Percentiles rank a stretch among this genome's conserved stretches.
These are phyloP conservation scores for Thelephora aurantiotincta DNA, from an alignment of 768 basidiomycete genomes.

Conservation along the genomic window DNA sequence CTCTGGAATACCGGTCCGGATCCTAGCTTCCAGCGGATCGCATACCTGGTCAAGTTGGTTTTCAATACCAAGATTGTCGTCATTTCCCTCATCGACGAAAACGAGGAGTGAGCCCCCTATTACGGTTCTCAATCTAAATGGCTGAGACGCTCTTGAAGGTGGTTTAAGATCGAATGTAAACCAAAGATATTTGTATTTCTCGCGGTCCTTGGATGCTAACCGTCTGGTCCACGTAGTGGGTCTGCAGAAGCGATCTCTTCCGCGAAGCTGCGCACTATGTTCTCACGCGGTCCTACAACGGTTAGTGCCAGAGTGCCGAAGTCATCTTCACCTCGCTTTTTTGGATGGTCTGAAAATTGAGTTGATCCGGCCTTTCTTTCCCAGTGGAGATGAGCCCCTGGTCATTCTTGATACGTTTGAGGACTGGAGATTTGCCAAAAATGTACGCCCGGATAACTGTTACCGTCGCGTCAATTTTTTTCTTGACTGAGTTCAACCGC, in stretches of 20 bases:
- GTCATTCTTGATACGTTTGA: slow-evolving; percentile 63
- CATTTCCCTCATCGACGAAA: slow-evolving; percentile 73
- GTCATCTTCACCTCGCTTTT: not conserved
- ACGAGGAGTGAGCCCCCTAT: slow-evolving; percentile 52
- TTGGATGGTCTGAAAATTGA: not conserved
- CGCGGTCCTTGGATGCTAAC: too few relatives aligned
- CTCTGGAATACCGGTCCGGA: slow-evolving; percentile 81
- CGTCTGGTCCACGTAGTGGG: slow-evolving; percentile 23
- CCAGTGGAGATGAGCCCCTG: slow-evolving; percentile 75
- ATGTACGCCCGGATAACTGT: slow-evolving; percentile 36
- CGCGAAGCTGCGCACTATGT: slow-evolving; percentile 62
- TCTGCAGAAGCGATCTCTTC: slow-evolving; percentile 25
- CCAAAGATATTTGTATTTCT: not conserved
- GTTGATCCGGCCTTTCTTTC: not conserved
- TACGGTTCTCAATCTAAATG: not conserved
- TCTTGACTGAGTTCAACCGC: not conserved
- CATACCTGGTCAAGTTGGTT: slow-evolving; percentile 83
- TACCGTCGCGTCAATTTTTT: slow-evolving; percentile 1
- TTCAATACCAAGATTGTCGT: slow-evolving; percentile 81
- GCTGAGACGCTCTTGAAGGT: slow-evolving; percentile 26
- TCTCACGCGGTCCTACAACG: slow-evolving; percentile 72
- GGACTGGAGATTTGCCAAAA: slow-evolving; percentile 84
- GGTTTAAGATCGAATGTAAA: slow-evolving; percentile 85
- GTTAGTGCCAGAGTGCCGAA: slow-evolving; percentile 21
- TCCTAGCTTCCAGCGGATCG: slow-evolving; percentile 87